Base-by-base conservation (phyloP, 2,329 filamentous ascomycete genomes). In the Trematosphaeria pertusa region DNA sequence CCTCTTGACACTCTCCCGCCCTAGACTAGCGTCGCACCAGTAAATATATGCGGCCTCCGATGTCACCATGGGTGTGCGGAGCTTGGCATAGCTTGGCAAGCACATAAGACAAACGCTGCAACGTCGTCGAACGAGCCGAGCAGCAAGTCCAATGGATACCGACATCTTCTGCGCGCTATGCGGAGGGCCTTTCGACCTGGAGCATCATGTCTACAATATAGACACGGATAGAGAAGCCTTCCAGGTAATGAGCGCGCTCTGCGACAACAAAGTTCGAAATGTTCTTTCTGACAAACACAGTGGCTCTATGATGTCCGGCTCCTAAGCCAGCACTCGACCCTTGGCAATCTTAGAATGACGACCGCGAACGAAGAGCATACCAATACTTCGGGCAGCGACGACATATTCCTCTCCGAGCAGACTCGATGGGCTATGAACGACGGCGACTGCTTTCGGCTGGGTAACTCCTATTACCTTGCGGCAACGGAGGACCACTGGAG, bases 101-200 rank as follows among this genome's bases (percentile, higher is more conserved):
- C n/a, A 28, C 24, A 28, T 28, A 28, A 28, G 24, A 28, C 24
- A 28, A n/a, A n/a, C n/a, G n/a, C n/a, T n/a, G n/a, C n/a, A n/a
- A n/a, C n/a, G n/a, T n/a, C n/a, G n/a, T n/a, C n/a, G n/a, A n/a
- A n/a, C n/a, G n/a, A n/a, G n/a, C n/a, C n/a, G n/a, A n/a, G n/a
- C n/a, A n/a, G n/a, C n/a, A n/a, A n/a, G n/a, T n/a, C n/a, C 51
- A 2, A 68, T 66, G 54, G 59, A 65, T 28, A 49, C 47, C 1
- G 52, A 53, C 5, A 50, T 51, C 9, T 65, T 58, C 36, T 67
- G 65, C 47, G 55, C 65, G 1, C 43, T 65, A 12, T 66, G 64
- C 31, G 61, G 65, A 18, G 54, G 53, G 3, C 62, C 58, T 1
- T 66, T 67, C 37, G 59, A 61, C 14, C 41, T 65, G 5, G 48